Evolutionary conservation across 1,284 basidiomycete genomes (phyloP).

Genomic region (Trametes sp.): DNA sequence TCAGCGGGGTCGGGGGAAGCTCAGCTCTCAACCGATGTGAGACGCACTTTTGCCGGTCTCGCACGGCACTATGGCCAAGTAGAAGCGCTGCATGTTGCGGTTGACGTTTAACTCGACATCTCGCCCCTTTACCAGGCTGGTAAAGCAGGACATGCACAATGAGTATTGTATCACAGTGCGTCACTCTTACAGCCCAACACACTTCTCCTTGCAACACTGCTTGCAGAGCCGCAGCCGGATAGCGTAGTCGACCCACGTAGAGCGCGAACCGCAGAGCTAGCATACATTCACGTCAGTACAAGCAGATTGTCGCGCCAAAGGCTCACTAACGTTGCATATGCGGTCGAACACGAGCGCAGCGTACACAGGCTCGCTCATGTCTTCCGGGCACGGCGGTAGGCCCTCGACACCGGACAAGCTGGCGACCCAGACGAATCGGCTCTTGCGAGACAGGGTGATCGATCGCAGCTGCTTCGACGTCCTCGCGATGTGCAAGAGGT

Average conservation of each 20-base stretch:
- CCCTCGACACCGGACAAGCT: slow-evolving; percentile 7
- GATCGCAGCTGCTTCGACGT: neutral
- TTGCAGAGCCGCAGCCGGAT: neutral
- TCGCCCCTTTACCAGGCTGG: neutral
- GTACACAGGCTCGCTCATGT: slow-evolving; percentile 33
- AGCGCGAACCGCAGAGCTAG: neutral
- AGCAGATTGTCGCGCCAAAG: neutral
- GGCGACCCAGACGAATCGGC: slow-evolving; percentile 25
- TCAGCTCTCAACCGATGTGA: neutral
- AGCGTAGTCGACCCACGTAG: neutral
- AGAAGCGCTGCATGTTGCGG: neutral
- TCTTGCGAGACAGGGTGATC: slow-evolving; percentile 25
- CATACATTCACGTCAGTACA: neutral
- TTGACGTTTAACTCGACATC: neutral
- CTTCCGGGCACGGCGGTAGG: slow-evolving; percentile 33
- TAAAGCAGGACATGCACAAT: neutral
- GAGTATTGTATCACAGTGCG: neutral
- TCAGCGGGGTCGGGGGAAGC: neutral
- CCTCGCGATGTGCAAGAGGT: neutral
- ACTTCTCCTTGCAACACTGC: neutral
- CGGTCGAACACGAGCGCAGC: slow-evolving; percentile 34
- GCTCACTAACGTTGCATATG: slow-evolving; percentile 4
- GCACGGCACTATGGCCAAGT: slow-evolving; percentile 1
- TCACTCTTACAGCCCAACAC: neutral
- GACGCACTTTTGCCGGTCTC: neutral